A percentile compares a stretch with the other conserved stretches of the same genome.
Conservation (phyloP, 441 rosid genomes). For the Manihot esculenta region DNA sequence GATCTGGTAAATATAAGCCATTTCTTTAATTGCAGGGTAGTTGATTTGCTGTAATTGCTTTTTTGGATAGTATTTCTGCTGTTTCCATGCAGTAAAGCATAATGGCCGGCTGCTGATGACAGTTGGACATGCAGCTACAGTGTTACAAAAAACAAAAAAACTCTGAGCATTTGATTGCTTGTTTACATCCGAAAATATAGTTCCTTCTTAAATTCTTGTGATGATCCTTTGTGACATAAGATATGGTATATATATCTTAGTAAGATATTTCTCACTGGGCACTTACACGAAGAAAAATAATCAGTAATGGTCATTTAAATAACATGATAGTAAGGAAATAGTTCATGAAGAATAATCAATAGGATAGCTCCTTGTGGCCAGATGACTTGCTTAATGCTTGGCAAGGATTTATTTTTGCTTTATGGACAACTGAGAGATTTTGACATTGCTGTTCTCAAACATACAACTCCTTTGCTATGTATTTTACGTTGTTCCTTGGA, state of each 20-base stretch:
- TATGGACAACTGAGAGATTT: neutral
- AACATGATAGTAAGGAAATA: neutral
- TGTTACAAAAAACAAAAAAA: conserved; percentile 3
- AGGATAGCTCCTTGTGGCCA: neutral
- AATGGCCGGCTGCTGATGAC: neutral
- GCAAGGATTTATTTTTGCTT: neutral
- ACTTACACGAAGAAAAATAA: neutral
- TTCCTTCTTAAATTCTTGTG: neutral
- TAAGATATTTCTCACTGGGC: too few species aligned
- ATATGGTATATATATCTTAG: neutral
- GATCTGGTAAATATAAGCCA: neutral
- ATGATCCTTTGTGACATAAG: neutral
- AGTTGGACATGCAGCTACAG: neutral
- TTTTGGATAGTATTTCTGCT: neutral
- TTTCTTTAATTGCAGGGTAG: neutral
- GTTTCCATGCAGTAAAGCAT: neutral
- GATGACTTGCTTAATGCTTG: conserved; percentile 2
- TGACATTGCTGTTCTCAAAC: neutral
- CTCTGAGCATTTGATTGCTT: neutral
- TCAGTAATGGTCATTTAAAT: neutral
- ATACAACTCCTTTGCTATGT: neutral
- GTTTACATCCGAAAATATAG: neutral
- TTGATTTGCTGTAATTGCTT: neutral
- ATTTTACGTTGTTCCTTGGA: neutral
- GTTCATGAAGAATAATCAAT: neutral